These are phyloP conservation scores for Dioszegia hungarica DNA, from an alignment of 768 basidiomycete genomes.

Conservation along the genomic window DNA sequence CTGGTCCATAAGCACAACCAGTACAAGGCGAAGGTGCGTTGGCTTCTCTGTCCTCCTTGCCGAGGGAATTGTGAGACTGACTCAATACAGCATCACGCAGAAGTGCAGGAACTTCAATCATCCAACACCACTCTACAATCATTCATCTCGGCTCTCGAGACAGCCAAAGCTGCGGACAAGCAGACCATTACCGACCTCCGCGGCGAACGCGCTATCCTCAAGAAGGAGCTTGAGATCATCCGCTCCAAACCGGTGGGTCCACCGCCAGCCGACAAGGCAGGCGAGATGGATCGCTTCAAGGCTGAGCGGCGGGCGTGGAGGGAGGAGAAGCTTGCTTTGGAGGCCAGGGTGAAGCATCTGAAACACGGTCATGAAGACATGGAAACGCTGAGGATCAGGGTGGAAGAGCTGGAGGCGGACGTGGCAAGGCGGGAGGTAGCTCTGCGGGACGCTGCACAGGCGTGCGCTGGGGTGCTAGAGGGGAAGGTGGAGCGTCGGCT, in stretches of 20 bases:
- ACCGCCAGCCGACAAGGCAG: neutral
- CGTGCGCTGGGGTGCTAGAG: constrained; percentile 4
- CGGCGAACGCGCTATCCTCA: neutral
- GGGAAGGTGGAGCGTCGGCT: neutral
- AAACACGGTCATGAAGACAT: constrained; percentile 1
- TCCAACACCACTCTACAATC: constrained; percentile 6
- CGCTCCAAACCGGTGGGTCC: neutral
- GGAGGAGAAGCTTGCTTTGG: neutral
- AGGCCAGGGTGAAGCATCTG: neutral
- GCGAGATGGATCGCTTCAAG: constrained; percentile 2
- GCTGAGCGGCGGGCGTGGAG: neutral
- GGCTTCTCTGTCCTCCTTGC: neutral
- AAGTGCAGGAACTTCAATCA: neutral
- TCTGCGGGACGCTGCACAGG: constrained; percentile 7
- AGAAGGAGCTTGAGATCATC: neutral
- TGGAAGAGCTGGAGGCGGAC: constrained; percentile 4
- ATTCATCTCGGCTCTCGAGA: neutral
- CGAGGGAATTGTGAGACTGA: neutral
- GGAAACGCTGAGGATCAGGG: constrained; percentile 3
- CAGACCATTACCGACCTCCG: constrained; percentile 2
- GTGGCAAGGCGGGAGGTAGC: neutral
- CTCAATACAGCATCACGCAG: constrained; percentile 4
- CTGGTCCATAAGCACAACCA: constrained; percentile 11
- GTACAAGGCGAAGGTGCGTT: constrained; percentile 13
- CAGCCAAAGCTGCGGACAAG: neutral